Conservation (phyloP, 306 rosid genomes). For the Parietaria judaica region DNA sequence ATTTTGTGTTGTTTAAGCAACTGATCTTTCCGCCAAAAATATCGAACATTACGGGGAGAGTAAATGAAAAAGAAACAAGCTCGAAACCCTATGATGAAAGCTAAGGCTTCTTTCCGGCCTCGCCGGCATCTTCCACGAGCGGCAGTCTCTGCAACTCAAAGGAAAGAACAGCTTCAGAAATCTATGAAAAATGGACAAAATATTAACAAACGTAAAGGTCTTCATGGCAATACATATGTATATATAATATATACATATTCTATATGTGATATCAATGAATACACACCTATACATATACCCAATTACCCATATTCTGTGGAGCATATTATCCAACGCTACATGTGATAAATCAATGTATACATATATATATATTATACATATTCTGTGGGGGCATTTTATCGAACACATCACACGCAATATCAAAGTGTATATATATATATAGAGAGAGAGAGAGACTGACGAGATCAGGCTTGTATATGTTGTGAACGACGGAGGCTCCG, state of each 20-base stretch:
- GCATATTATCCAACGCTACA: too few species aligned
- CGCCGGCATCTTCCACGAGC: conserved; percentile 4
- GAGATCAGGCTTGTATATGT: conserved; percentile 24
- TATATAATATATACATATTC: background rate
- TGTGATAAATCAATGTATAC: background rate
- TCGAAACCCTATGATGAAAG: too few species aligned
- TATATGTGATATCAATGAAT: too few species aligned
- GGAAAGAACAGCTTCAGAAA: too few species aligned
- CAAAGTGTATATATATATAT: background rate
- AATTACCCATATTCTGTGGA: too few species aligned
- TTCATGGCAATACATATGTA: too few species aligned
- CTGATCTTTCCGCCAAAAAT: too few species aligned
- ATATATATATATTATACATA: background rate
- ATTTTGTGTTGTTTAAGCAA: too few species aligned
- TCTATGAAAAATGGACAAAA: too few species aligned
- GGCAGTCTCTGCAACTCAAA: conserved; percentile 14
- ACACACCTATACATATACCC: too few species aligned
- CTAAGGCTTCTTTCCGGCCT: background rate
- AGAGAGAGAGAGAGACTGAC: background rate
- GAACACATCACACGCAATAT: conserved; percentile 13
- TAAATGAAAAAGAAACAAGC: too few species aligned
- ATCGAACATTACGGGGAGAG: too few species aligned
- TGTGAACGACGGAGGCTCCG: conserved; percentile 28
- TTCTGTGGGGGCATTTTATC: conserved; percentile 10
- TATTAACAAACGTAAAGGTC: background rate